Evolutionary conservation across 2,329 filamentous ascomycete genomes (phyloP).

Genomic region (Penicillium digitatum): DNA sequence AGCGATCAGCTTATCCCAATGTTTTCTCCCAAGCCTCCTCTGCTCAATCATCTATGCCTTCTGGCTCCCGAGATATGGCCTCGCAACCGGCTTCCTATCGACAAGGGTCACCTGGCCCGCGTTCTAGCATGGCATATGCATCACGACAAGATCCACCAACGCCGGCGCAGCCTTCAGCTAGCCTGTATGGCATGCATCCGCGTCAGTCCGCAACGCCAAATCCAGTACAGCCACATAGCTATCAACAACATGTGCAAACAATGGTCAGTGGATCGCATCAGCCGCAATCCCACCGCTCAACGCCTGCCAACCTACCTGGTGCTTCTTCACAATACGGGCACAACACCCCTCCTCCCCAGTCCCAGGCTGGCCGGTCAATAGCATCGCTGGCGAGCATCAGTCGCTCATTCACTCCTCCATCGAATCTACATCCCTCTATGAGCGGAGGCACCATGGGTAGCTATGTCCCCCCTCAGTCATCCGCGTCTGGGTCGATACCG

Average conservation of each 20-base stretch:
- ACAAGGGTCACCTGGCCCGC: slow-evolving; percentile 30
- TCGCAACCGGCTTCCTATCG: slow-evolving; percentile 26
- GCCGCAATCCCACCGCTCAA: slow-evolving; percentile 32
- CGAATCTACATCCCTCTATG: slow-evolving; percentile 29
- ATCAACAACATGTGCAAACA: slow-evolving; percentile 39
- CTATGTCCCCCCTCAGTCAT: slow-evolving; percentile 28
- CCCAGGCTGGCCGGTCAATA: slow-evolving; percentile 26
- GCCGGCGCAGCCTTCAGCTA: slow-evolving; percentile 30
- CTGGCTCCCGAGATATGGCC: slow-evolving; percentile 31
- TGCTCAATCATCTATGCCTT: slow-evolving; percentile 22
- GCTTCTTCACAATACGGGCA: slow-evolving; percentile 29
- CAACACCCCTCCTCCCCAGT: slow-evolving; percentile 35
- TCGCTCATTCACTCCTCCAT: slow-evolving; percentile 41
- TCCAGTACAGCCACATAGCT: slow-evolving; percentile 26
- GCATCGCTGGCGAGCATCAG: slow-evolving; percentile 28
- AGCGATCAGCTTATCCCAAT: slow-evolving; percentile 29
- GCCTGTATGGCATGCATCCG: slow-evolving; percentile 27
- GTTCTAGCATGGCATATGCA: slow-evolving; percentile 29
- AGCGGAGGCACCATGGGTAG: slow-evolving; percentile 26
- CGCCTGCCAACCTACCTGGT: slow-evolving; percentile 28
- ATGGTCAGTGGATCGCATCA: slow-evolving; percentile 38
- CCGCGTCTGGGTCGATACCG: slow-evolving; percentile 22
- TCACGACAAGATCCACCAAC: slow-evolving; percentile 33
- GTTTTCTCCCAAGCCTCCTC: slow-evolving; percentile 30
- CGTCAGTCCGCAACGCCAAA: slow-evolving; percentile 28